Conservation (phyloP, 257 asterid species). For the Plantago major region DNA sequence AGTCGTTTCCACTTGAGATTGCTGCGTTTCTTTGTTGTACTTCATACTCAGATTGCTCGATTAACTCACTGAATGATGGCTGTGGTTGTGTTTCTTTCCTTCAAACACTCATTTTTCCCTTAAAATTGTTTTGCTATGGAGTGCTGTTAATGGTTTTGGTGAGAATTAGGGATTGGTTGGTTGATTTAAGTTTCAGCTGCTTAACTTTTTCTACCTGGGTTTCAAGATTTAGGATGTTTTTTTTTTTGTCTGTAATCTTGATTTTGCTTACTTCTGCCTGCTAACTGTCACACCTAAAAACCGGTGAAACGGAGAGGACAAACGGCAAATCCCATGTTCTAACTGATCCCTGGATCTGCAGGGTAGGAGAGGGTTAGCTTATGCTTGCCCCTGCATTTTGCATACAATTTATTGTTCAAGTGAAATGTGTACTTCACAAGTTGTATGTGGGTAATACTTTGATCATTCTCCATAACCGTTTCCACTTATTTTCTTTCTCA, state of each 20-base stretch:
- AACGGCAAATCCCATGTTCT: too few species aligned
- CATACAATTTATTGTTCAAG: too few species aligned
- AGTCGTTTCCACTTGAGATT: slow-evolving; percentile 21
- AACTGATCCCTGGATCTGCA: too few species aligned
- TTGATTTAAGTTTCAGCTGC: slow-evolving; percentile 1
- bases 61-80: slow-evolving; percentile 6
- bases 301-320: background rate
- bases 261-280: background rate
- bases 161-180: slow-evolving; percentile 1
- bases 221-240: too few species aligned
- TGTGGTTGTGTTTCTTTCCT: background rate
- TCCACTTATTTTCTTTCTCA: slow-evolving; percentile 24
- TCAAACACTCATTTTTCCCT: background rate
- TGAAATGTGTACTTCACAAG: too few species aligned
- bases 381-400: too few species aligned
- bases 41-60: slow-evolving; percentile 6
- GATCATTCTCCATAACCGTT: slow-evolving; percentile 9
- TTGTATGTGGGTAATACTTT: background rate
- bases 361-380: too few species aligned
- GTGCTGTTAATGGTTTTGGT: slow-evolving; percentile 13
- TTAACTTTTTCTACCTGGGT: background rate
- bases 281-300: background rate
- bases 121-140: background rate
- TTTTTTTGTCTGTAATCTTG: slow-evolving; percentile 10
- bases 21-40: background rate